These are phyloP conservation scores for Neofusicoccum cordaticola DNA, from an alignment of 2,329 filamentous ascomycete species.

Conservation along the genomic window DNA sequence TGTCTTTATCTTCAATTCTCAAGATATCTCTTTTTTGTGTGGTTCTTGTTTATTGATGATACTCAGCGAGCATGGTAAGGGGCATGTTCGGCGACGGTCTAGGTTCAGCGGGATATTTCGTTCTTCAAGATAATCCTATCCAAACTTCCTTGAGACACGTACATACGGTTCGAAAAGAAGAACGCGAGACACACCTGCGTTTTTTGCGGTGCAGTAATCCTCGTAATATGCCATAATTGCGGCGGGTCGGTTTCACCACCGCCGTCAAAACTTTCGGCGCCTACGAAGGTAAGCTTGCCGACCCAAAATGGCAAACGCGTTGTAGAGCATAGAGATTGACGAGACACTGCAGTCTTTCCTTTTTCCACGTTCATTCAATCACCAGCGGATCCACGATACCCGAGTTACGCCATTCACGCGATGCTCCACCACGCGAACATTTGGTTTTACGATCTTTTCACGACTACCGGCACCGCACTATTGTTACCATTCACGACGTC, in stretches of 20 bases:
- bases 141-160: slow-evolving; percentile 16
- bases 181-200: slow-evolving; percentile 2
- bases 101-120: slow-evolving; percentile 15
- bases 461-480: background rate
- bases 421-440: background rate
- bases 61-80: slow-evolving; percentile 27
- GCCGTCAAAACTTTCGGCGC: background rate
- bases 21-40: background rate
- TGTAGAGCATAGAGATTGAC: background rate
- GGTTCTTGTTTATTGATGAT: slow-evolving; percentile 15
- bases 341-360: background rate
- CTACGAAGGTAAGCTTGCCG: slow-evolving; percentile 3
- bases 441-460: background rate
- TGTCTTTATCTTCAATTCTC: slow-evolving; percentile 5
- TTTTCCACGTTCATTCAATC: background rate
- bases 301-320: background rate
- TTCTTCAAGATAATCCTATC: slow-evolving; percentile 14
- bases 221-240: background rate
- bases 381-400: background rate
- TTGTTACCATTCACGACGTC: background rate
- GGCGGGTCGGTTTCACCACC: background rate
- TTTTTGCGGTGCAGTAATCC: background rate
- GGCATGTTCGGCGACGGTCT: slow-evolving; percentile 18
- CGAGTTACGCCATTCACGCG: background rate
- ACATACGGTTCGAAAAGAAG: background rate